phyloP scores from a whole-genome alignment of 2,329 filamentous ascomycete genomes.

The Fusarium foetens region DNA sequence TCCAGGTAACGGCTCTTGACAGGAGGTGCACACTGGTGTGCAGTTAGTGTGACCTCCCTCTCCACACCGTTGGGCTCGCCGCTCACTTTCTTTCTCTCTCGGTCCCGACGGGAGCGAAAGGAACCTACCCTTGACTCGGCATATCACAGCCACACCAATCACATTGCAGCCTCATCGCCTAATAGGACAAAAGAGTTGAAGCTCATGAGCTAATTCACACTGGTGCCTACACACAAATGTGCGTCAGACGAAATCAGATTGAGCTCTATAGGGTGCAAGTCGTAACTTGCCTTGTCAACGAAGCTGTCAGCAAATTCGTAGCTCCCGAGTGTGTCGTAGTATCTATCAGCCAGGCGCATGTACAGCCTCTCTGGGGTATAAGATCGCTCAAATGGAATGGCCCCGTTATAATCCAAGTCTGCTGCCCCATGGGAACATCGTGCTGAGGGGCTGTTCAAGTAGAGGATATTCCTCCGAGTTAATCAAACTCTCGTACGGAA shows the following conservation, averaged over 20 bases:
- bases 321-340: background rate
- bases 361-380: background rate
- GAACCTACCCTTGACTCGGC: conserved; percentile 38
- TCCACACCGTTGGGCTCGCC: conserved; percentile 40
- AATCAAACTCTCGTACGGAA: conserved; percentile 32
- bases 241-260: background rate
- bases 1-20: conserved; percentile 10
- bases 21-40: conserved; percentile 14
- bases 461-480: conserved; percentile 26
- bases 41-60: conserved; percentile 12
- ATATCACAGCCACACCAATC: conserved; percentile 35
- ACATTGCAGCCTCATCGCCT: conserved; percentile 1
- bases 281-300: background rate
- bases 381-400: background rate
- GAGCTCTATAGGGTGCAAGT: background rate
- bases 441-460: conserved; percentile 13
- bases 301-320: background rate
- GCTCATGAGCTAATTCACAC: background rate
- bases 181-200: conserved; percentile 16
- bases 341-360: background rate
- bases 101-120: conserved; percentile 44
- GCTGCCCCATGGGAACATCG: conserved; percentile 2
- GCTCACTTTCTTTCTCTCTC: conserved; percentile 23
- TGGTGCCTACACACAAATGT: background rate
- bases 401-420: background rate